Base-by-base conservation (phyloP, 352 stramenopile species). In the Phytopythium cucurbitacearum region DNA sequence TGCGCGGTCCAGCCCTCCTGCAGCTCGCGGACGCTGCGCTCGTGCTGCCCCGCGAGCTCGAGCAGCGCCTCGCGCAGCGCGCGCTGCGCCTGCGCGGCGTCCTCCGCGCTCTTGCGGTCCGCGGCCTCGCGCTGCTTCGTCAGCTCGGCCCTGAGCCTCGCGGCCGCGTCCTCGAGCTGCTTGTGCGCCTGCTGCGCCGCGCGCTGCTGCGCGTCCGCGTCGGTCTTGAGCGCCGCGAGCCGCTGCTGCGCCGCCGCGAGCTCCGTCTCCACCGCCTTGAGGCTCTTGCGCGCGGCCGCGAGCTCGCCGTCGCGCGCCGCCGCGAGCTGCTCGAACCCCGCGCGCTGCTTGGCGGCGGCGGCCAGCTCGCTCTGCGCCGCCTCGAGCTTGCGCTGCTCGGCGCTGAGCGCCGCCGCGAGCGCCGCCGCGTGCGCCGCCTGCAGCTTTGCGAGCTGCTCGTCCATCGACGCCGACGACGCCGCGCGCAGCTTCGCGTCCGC, bases 101-200 rank as follows among this genome's bases (percentile, higher is more conserved):
- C 68, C 46, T 84, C 50, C 2, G 39, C 52, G 15, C 41, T 64
- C 9, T 61, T 40, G 16, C n/a, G 32, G 15, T 63, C 48, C 7
- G 61, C 21, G 10, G 44, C 15, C 21, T 79, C 74, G 10, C 60
- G 50, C 44, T 80, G 58, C 5, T 34, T 33, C 7, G 62, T 48
- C 0, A 81, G 48, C 4, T 67, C 69, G 40, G 72, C 57, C 15
- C 85, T 34, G 48, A 75, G 64, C 34, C 69, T 80, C 15, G 67
- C 50, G 8, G 75, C 52, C 21, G 58, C 43, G 32, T 76, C 63
- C 35, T 86, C 70, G 32, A 68, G 67, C 10, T 86, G 69, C 36
- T 80, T 75, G 42, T 77, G 67, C 0, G 46, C 49, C n/a, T 76
- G 70, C 8, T 68, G 58, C 0, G 54, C 51, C 1, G 60, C 28